Evolutionary conservation across 495 filamentous ascomycete genomes (phyloP).

Genomic region (Diplogelasinospora grovesii): DNA sequence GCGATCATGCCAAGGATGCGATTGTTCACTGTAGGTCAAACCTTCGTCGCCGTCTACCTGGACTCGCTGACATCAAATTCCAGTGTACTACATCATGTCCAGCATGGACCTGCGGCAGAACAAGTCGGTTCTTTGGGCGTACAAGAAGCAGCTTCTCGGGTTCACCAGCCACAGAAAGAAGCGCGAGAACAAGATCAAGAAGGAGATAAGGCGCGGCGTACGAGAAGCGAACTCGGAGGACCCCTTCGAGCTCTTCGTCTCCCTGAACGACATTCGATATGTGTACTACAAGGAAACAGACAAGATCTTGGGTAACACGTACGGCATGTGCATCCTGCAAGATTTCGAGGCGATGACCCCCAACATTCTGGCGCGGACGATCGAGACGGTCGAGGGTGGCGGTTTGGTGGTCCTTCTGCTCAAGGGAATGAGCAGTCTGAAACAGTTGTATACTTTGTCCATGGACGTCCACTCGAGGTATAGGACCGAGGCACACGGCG

Average conservation of each 20-base stretch:
- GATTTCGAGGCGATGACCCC: constrained; percentile 98
- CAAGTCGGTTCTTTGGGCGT: constrained; percentile 98
- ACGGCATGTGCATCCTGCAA: constrained; percentile 96
- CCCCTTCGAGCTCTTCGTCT: constrained; percentile 96
- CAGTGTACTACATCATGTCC: constrained; percentile 84
- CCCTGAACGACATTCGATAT: constrained; percentile 94
- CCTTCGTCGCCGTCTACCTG: not conserved
- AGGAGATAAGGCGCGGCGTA: constrained; percentile 92
- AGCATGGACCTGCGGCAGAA: constrained; percentile 87
- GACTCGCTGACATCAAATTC: not conserved
- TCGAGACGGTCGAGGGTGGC: constrained; percentile 97
- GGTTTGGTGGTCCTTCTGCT: constrained; percentile 84
- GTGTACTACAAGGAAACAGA: constrained; percentile 99
- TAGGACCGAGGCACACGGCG: constrained; percentile 91
- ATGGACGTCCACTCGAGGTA: constrained; percentile 99
- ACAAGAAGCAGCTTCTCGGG: constrained; percentile 93
- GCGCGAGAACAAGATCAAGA: constrained; percentile 95
- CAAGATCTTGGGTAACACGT: constrained; percentile 97
- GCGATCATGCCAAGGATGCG: constrained; percentile 93
- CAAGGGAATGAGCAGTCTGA: constrained; percentile 95
- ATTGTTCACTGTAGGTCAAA: constrained; percentile 61
- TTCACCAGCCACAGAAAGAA: constrained; percentile 94
- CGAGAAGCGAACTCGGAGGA: constrained; percentile 94
- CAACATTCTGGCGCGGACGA: constrained; percentile 86
- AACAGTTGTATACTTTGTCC: constrained; percentile 92